These are phyloP conservation scores for Syzygium aqueum DNA, from an alignment of 345 rosid species.

Conservation along the genomic window DNA sequence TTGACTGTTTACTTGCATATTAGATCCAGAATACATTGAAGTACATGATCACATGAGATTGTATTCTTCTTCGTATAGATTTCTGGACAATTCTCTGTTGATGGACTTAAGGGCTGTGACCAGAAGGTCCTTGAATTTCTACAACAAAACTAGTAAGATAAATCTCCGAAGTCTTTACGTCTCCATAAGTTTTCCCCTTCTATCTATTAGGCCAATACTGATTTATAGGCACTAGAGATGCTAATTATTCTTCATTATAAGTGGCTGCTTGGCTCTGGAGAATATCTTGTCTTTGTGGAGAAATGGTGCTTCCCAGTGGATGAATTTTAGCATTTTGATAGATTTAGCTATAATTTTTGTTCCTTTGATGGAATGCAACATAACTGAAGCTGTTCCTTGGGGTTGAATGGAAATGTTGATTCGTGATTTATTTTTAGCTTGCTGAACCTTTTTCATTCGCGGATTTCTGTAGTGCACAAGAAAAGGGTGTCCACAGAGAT, in stretches of 20 bases:
- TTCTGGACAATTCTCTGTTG: constrained; percentile 30
- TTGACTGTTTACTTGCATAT: neutral
- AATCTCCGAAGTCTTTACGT: neutral
- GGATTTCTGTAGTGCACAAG: constrained; percentile 42
- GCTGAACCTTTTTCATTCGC: neutral
- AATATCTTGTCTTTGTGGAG: neutral
- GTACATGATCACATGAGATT: neutral
- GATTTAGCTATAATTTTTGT: neutral
- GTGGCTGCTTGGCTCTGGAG: neutral
- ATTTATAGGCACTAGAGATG: neutral
- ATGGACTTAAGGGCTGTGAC: constrained; percentile 64
- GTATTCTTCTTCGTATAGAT: constrained; percentile 18
- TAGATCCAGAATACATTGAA: neutral
- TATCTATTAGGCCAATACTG: neutral
- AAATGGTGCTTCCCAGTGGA: neutral
- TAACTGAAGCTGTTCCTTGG: neutral
- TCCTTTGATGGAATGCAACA: neutral
- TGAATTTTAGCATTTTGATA: neutral
- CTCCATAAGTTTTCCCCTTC: neutral
- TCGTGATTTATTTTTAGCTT: neutral
- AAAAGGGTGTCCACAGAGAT: constrained; percentile 72
- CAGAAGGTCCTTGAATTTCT: constrained; percentile 70
- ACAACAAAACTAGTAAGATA: constrained; percentile 69
- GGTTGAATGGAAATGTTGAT: neutral
- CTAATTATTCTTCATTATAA: neutral